Evolutionary conservation across 1,284 basidiomycete genomes (phyloP).

Genomic region (Chiua sp.): DNA sequence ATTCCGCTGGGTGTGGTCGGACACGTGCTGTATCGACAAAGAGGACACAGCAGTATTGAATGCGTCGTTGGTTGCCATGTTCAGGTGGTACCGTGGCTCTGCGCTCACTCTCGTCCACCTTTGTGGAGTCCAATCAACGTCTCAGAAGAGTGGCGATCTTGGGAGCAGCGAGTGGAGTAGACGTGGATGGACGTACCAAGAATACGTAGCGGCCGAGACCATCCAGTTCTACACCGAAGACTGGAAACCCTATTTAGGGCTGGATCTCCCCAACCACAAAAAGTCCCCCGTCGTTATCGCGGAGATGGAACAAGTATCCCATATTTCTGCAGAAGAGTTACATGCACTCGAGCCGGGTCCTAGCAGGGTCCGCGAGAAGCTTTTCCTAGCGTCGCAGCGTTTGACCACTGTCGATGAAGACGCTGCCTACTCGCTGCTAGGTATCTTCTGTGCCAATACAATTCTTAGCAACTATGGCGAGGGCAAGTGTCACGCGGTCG

Average conservation of each 20-base stretch:
- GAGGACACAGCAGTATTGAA: background rate
- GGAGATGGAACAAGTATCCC: constrained; percentile 7
- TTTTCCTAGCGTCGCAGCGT: constrained; percentile 15
- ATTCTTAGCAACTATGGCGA: constrained; percentile 15
- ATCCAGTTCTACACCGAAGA: constrained; percentile 18
- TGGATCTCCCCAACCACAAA: constrained; percentile 14
- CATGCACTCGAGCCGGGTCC: constrained; percentile 7
- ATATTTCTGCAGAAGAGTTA: background rate
- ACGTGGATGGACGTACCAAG: constrained; percentile 18
- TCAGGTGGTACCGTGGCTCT: constrained; percentile 14
- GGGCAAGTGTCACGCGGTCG: constrained; percentile 8
- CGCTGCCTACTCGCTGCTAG: constrained; percentile 18
- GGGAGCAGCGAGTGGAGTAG: constrained; percentile 1
- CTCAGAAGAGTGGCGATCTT: background rate
- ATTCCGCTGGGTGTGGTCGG: constrained; percentile 15
- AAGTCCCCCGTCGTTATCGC: background rate
- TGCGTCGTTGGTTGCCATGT: constrained; percentile 20
- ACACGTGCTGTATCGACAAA: constrained; percentile 18
- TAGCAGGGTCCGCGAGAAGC: constrained; percentile 9
- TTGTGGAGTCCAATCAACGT: background rate
- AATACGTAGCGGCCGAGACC: constrained; percentile 5
- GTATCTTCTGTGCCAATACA: constrained; percentile 12
- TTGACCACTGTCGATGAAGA: constrained; percentile 15
- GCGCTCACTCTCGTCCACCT: constrained; percentile 13
- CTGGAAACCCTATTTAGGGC: constrained; percentile 18